phyloP scores from a whole-genome alignment of 495 filamentous ascomycete genomes.

The Penicillium herquei region DNA sequence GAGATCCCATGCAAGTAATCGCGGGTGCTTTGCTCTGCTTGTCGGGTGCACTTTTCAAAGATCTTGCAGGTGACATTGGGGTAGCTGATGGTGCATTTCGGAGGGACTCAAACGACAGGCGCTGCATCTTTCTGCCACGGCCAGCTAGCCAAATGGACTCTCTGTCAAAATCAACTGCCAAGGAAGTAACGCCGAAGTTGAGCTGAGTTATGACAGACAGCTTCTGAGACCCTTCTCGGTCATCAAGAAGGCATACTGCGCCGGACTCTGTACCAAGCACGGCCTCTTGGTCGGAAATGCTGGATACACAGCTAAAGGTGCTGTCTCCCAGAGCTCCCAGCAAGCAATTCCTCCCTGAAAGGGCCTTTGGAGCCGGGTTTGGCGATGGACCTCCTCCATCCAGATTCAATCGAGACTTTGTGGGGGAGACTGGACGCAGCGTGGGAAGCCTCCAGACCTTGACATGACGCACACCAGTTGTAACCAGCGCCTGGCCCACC shows the following conservation, averaged over 20 bases:
- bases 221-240: conserved; percentile 66
- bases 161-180: conserved; percentile 55
- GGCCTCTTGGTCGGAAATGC: conserved; percentile 61
- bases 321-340: conserved; percentile 65
- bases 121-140: conserved; percentile 40
- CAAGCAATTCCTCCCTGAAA: conserved; percentile 60
- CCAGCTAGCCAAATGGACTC: conserved; percentile 58
- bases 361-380: conserved; percentile 51
- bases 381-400: conserved; percentile 39
- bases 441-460: conserved; percentile 90
- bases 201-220: conserved; percentile 43
- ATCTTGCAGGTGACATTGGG: conserved; percentile 26
- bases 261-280: conserved; percentile 50
- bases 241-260: conserved; percentile 63
- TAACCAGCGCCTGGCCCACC: conserved; percentile 71
- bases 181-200: conserved; percentile 41
- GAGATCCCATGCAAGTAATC: conserved; percentile 66
- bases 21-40: conserved; percentile 31
- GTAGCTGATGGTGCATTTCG: conserved; percentile 20
- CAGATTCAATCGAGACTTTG: conserved; percentile 45
- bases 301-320: conserved; percentile 76
- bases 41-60: conserved; percentile 20
- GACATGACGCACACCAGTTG: conserved; percentile 84
- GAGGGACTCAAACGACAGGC: conserved; percentile 37
- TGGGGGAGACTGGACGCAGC: conserved; percentile 40